These are phyloP conservation scores for Ustilago trichophora DNA, from an alignment of 1,284 basidiomycete genomes.

Conservation along the genomic window DNA sequence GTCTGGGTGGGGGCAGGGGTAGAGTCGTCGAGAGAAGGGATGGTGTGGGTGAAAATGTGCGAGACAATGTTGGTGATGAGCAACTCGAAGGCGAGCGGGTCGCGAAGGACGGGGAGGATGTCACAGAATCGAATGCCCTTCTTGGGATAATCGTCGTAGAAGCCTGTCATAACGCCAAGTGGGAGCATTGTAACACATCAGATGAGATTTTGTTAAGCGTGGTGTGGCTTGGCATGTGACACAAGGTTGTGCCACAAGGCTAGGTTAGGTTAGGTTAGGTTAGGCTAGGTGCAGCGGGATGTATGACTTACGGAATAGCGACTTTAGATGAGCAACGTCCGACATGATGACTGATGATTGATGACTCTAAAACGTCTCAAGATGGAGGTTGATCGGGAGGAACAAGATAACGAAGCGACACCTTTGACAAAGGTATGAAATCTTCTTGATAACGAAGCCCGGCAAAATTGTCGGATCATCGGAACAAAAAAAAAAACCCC, in stretches of 20 bases:
- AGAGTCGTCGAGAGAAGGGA: slow-evolving; percentile 70
- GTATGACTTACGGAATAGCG: slow-evolving; percentile 54
- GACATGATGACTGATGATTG: slow-evolving; percentile 51
- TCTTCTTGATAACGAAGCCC: too few species aligned
- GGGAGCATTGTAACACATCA: too few species aligned
- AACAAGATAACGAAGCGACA: too few species aligned
- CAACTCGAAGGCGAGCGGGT: slow-evolving; percentile 69
- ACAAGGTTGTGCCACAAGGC: too few species aligned
- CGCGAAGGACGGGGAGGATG: slow-evolving; percentile 65
- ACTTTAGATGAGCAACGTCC: slow-evolving; percentile 57
- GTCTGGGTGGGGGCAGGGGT: slow-evolving; percentile 5
- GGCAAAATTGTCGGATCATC: too few species aligned
- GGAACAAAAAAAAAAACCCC: too few species aligned
- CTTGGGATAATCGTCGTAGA: slow-evolving; percentile 65
- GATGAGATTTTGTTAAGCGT: too few species aligned
- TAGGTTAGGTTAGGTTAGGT: too few species aligned
- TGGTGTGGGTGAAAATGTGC: slow-evolving; percentile 80
- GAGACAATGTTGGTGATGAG: slow-evolving; percentile 89
- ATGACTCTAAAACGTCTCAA: too few species aligned
- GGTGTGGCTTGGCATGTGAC: too few species aligned
- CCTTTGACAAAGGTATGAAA: too few species aligned
- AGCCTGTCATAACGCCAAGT: slow-evolving; percentile 24
- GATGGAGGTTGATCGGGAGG: neutral
- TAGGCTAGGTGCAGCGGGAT: too few species aligned
- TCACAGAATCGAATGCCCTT: slow-evolving; percentile 65